Conservation (phyloP, 2,329 filamentous ascomycete species). For the Pezicula carpinea region DNA sequence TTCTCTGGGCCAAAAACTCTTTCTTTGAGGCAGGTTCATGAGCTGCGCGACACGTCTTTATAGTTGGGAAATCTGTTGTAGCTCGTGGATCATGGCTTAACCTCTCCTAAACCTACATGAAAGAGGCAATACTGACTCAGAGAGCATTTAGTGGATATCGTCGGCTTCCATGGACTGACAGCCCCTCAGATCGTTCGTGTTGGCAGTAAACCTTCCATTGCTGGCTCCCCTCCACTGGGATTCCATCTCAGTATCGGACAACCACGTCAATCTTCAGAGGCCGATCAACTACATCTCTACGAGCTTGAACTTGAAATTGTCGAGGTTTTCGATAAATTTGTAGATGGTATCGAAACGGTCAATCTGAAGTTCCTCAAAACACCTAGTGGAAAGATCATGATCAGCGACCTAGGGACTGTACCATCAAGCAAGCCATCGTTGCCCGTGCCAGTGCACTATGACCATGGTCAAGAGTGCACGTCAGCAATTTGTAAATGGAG, state of each 20-base stretch:
- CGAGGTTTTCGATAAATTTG: conserved; percentile 51
- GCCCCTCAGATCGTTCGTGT: conserved; percentile 41
- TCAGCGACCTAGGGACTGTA: conserved; percentile 40
- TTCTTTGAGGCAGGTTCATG: too few species aligned
- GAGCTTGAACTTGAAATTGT: conserved; percentile 53
- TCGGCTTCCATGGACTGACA: conserved; percentile 37
- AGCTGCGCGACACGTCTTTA: too few species aligned
- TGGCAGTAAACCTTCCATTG: conserved; percentile 19
- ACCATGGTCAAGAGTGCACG: conserved; percentile 33
- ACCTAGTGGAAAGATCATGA: conserved; percentile 47
- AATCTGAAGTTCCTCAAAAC: conserved; percentile 60
- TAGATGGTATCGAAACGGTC: conserved; percentile 50
- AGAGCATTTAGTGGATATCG: too few species aligned
- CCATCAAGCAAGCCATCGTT: conserved; percentile 20
- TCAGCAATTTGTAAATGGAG: conserved; percentile 53
- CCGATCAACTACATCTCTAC: conserved; percentile 47
- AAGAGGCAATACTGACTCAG: too few species aligned
- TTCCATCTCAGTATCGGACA: conserved; percentile 26
- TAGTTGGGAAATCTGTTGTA: too few species aligned
- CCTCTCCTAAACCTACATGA: too few species aligned
- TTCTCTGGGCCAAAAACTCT: too few species aligned
- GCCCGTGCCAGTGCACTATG: conserved; percentile 24
- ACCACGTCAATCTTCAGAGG: conserved; percentile 42
- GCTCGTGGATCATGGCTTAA: too few species aligned
- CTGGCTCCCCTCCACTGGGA: conserved; percentile 21